phyloP scores from a whole-genome alignment of 202 grass and related monocot genomes.

The Setaria italica region DNA sequence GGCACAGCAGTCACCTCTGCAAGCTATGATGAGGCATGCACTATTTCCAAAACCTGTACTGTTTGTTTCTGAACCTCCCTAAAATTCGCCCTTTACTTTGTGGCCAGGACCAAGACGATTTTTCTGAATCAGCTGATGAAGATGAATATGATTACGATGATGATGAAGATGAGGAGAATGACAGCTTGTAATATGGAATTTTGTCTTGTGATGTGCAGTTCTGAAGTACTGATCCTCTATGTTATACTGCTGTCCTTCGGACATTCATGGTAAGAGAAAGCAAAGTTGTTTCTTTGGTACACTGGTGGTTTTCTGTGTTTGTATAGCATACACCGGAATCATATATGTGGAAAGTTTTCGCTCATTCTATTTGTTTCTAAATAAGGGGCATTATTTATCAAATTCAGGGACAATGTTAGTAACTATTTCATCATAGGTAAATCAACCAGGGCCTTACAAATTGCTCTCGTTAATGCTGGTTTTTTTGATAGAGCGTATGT shows the following conservation, averaged over 20 bases:
- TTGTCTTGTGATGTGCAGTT: constrained; percentile 27
- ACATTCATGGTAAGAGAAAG: constrained; percentile 34
- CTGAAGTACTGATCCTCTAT: constrained; percentile 5
- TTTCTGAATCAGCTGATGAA: constrained; percentile 66
- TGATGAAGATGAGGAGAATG: constrained; percentile 29
- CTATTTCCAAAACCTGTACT: constrained; percentile 5
- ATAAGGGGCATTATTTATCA: neutral
- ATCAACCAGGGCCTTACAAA: neutral
- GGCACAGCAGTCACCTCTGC: neutral
- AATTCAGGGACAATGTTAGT: neutral
- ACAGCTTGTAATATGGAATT: constrained; percentile 32
- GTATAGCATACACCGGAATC: neutral
- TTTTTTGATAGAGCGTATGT: neutral
- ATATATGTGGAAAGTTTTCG: neutral
- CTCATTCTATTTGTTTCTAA: neutral
- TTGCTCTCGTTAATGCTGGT: neutral
- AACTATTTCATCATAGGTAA: neutral
- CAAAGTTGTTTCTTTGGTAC: neutral
- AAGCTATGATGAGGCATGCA: constrained; percentile 57
- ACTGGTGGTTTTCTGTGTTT: neutral
- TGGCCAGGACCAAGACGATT: constrained; percentile 51
- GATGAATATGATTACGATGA: constrained; percentile 42
- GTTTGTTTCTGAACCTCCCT: constrained; percentile 30
- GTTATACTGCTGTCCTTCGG: neutral
- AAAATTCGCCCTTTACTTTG: neutral